Base-by-base conservation (phyloP, 2,329 filamentous ascomycete genomes). In the Aureobasidium musti region DNA sequence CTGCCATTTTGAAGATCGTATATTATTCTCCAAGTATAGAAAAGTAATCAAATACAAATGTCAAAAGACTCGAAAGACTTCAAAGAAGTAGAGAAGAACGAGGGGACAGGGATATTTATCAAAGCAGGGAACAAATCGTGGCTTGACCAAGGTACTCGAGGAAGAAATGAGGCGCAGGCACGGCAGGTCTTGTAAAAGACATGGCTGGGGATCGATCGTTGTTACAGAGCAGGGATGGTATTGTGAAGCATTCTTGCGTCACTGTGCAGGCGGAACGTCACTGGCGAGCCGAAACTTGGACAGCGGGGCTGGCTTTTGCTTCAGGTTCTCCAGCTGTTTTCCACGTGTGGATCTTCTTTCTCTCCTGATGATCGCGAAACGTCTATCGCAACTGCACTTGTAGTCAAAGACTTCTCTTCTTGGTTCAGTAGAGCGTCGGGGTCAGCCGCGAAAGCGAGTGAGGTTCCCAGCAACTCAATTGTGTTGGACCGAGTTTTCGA, bases 121-220 rank as follows among this genome's bases (percentile, higher is more conserved):
- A 45, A 59, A 43, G 21, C 37, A 59, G 39, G 54, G 37, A 59
- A 45, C 13, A 59, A 59, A 45, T 35, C n/a, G 54, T 59, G 54
- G 54, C 54, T 59, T 59, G 54, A 59, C 17, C 49, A 52, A 45
- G 39, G 39, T 21, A 45, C 37, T 45, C 23, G 54, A 59, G 35
- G 3, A 28, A 59, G 45, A 23, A 45, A 59, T 59, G 54, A 59
- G 54, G 54, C 54, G 54, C 54, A 59, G 37, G 54, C 54, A 52
- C 49, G 49, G 49, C 49, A 45, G 37, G n/a, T 30, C 54, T 45
- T 37, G 10, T 19, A 59, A 59, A 59, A 30, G 54, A 59, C 33
- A 59, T 59, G 54, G 54, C 54, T 59, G 54, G 53, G 21, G 49
- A 52, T 33, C 49, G 49, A 52, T 52, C 49, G 49, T 30, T 30